Conservation (phyloP, 305 asterid species). For the Plantago rigida region DNA sequence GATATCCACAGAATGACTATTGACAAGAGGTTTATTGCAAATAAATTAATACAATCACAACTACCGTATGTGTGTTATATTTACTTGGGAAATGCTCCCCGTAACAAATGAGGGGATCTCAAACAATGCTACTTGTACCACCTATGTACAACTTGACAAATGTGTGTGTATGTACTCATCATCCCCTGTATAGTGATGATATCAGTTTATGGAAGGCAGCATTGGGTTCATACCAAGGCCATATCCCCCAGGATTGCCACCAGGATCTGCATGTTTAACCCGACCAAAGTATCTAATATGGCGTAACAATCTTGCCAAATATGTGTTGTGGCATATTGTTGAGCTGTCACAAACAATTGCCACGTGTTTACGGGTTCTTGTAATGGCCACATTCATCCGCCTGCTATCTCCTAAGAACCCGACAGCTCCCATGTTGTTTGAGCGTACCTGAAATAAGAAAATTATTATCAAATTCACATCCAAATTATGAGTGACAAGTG, state of each 20-base stretch:
- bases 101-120: neutral
- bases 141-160: conserved; percentile 5
- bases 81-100: conserved; percentile 3
- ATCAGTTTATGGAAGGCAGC: conserved; percentile 57
- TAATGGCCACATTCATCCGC: conserved; percentile 88
- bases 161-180: conserved; percentile 11
- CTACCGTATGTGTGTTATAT: neutral
- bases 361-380: conserved; percentile 92
- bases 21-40: neutral
- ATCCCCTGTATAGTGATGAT: conserved; percentile 4
- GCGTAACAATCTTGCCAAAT: conserved; percentile 80
- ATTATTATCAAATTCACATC: conserved; percentile 12
- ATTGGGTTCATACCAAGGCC: conserved; percentile 83
- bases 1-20: too few species aligned
- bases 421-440: conserved; percentile 91
- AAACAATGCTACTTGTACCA: conserved; percentile 4
- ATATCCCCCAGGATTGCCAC: conserved; percentile 61
- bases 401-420: conserved; percentile 96
- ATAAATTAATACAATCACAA: neutral
- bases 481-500: neutral
- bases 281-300: conserved; percentile 79
- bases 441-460: conserved; percentile 59
- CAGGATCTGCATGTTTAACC: conserved; percentile 80
- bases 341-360: conserved; percentile 90
- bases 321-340: conserved; percentile 90